Base-by-base conservation (phyloP, 495 filamentous ascomycete species). In the Gamarada debralockiae region DNA sequence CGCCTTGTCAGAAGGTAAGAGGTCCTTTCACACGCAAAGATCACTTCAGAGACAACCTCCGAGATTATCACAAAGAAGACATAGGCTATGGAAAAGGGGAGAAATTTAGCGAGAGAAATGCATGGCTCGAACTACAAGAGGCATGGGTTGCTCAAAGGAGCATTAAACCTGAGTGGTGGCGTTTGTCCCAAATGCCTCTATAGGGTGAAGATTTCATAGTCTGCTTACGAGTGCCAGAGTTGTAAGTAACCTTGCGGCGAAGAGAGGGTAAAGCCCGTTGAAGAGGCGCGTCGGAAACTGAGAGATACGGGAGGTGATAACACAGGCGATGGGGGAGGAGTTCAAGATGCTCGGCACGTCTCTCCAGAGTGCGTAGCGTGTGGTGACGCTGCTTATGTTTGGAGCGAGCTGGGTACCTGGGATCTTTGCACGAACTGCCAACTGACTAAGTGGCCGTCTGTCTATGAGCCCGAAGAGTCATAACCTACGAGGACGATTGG, bases 61-160 rank as follows among this genome's bases (percentile, higher is more conserved):
- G 75, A 9, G 67, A 73, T 9, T 74, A 52, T 44, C 77, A 81
- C 64, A 65, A 60, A 18, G 77, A 81, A 56, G 75, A 79, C 52
- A 56, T 79, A 14, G 53, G 58, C 1, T 31, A 25, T 13, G 51
- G 38, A 8, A 57, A 54, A 23, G 47, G 50, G 14, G 29, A 37
- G 59, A 36, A 65, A 55, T 54, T 67, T 65, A 21, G 64, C 69
- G 20, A 57, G 55, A 1, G 21, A 45, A 29, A 44, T 18, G 14
- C 40, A 14, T 50, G 52, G 44, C 29, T 41, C 10, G 23, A 22
- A 39, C 43, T 37, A 29, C 45, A 63, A 41, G 52, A 31, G 1
- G 9, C 22, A 25, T 27, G 68, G 65, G 57, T 65, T 58, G 63
- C 4, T 37, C 27, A 67, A 21, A 63, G 70, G 21, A 60, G 58